Percentiles rank a stretch among this genome's conserved stretches.
Conservation (phyloP, 805 yeast genomes). For the Ogataea nitratoaversa region DNA sequence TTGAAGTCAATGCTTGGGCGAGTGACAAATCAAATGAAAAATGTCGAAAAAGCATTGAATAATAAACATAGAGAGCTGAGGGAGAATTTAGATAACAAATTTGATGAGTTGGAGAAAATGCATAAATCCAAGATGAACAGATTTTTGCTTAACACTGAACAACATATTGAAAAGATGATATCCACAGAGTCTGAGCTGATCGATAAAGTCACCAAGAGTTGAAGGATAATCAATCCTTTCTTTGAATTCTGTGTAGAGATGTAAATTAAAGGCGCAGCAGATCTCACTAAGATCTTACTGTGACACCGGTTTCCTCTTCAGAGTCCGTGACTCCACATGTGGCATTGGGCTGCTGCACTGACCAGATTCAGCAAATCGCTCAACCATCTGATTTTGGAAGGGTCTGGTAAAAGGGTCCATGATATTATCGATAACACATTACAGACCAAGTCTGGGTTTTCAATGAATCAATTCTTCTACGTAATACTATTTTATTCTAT, state of each 20-base stretch:
- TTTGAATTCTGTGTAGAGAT: background rate
- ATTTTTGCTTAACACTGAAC: slow-evolving; percentile 10
- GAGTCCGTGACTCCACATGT: no score
- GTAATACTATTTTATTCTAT: no score
- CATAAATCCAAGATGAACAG: slow-evolving; percentile 12
- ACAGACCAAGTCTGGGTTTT: no score
- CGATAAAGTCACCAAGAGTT: slow-evolving; percentile 5
- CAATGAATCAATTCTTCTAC: no score
- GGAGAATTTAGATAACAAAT: slow-evolving; percentile 11
- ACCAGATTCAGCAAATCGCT: no score
- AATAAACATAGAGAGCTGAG: slow-evolving; percentile 10
- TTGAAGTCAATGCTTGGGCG: slow-evolving; percentile 10
- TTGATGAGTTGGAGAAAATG: slow-evolving; percentile 7
- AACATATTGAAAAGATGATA: slow-evolving; percentile 9
- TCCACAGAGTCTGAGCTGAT: slow-evolving; percentile 8
- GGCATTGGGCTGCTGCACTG: no score
- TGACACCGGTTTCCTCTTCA: no score
- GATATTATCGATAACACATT: no score
- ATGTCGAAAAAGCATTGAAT: slow-evolving; percentile 10
- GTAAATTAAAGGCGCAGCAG: slow-evolving; percentile 1
- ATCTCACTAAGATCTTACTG: no score
- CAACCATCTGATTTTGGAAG: no score
- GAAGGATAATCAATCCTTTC: no score
- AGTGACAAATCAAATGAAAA: slow-evolving; percentile 11
- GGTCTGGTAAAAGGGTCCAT: no score